phyloP scores from a whole-genome alignment of 345 rosid genomes.

The Rubroshorea leprosula region DNA sequence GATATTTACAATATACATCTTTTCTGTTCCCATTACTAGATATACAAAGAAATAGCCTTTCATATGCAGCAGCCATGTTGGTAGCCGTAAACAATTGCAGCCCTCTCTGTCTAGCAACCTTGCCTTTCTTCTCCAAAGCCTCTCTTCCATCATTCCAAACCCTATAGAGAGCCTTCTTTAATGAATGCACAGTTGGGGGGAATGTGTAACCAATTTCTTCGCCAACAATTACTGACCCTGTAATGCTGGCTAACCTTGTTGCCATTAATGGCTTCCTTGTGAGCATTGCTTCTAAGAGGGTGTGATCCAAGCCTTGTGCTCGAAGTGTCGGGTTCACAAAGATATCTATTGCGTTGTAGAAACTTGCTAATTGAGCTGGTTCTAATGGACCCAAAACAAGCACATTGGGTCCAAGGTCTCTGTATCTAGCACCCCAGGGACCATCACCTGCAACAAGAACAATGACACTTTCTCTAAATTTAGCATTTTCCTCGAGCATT shows the following conservation, averaged over 20 bases:
- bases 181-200: conserved; percentile 62
- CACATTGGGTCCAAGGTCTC: conserved; percentile 55
- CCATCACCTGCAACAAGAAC: conserved; percentile 90
- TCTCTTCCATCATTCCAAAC: conserved; percentile 57
- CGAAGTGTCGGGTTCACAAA: conserved; percentile 85
- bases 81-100: conserved; percentile 72
- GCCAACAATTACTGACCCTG: conserved; percentile 60
- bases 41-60: conserved; percentile 78
- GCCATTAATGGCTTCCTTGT: conserved; percentile 77
- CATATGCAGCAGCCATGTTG: conserved; percentile 86
- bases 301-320: conserved; percentile 91
- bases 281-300: conserved; percentile 83
- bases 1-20: conserved; percentile 43
- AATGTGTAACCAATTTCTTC: conserved; percentile 66
- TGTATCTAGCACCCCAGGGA: conserved; percentile 84
- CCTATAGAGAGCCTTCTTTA: conserved; percentile 29
- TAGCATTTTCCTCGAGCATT: conserved; percentile 43
- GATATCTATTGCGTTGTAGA: conserved; percentile 77
- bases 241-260: conserved; percentile 79
- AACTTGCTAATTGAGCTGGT: conserved; percentile 61
- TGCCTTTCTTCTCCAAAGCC: conserved; percentile 59
- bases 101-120: conserved; percentile 54
- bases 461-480: conserved; percentile 37
- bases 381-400: conserved; percentile 78
- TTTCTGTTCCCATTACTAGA: conserved; percentile 24